A percentile compares a stretch with the other conserved stretches of the same genome.
phyloP scores from a whole-genome alignment of 306 rosid species.

The Carpinus viminea region DNA sequence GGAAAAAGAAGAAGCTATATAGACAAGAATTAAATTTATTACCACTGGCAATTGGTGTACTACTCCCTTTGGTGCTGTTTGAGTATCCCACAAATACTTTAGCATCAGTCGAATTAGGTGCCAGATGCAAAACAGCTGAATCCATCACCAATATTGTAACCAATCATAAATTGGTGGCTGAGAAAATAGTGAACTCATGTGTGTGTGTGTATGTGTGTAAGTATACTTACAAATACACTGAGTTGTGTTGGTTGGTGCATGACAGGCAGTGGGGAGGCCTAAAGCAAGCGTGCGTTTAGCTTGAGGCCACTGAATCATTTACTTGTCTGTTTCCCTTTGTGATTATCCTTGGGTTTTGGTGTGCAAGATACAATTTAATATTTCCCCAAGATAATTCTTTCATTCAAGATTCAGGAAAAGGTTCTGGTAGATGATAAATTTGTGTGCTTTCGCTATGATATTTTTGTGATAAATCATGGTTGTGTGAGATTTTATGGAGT shows the following conservation, averaged over 20 bases:
- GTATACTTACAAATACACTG: conserved; percentile 53
- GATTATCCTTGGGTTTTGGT: neutral
- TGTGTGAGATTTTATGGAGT: neutral
- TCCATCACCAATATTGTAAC: neutral
- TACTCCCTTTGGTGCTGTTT: conserved; percentile 9
- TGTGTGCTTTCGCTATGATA: neutral
- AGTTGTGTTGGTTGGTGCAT: conserved; percentile 48
- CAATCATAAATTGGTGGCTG: neutral
- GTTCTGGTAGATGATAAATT: neutral
- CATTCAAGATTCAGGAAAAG: neutral
- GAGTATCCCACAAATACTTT: conserved; percentile 51
- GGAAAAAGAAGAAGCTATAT: neutral
- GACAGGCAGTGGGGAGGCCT: conserved; percentile 53
- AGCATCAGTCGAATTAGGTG: conserved; percentile 58
- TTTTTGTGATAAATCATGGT: neutral
- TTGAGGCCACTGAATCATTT: conserved; percentile 35
- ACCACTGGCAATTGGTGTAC: conserved; percentile 39
- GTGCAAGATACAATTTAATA: neutral
- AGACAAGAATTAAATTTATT: neutral
- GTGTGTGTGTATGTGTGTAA: neutral
- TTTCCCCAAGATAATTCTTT: neutral
- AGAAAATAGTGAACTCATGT: neutral
- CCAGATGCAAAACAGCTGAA: conserved; percentile 71
- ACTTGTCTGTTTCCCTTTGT: neutral
- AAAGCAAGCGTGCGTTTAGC: conserved; percentile 65